phyloP scores from a whole-genome alignment of 2,329 filamentous ascomycete genomes.

The Trichoderma breve region DNA sequence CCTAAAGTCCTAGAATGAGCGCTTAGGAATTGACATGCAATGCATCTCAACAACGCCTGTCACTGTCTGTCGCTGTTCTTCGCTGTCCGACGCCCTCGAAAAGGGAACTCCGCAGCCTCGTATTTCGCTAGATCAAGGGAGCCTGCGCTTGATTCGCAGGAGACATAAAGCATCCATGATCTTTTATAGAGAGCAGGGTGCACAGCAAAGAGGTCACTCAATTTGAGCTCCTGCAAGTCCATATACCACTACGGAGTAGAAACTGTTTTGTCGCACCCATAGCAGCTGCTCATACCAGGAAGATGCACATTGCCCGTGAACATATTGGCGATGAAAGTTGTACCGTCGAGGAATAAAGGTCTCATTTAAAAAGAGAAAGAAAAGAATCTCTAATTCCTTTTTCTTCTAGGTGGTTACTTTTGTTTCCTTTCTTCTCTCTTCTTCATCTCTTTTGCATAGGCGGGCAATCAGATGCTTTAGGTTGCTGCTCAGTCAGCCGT shows the following conservation, averaged over 20 bases:
- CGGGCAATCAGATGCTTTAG: not conserved
- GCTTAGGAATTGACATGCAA: not conserved
- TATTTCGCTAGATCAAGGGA: not conserved
- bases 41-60: not conserved
- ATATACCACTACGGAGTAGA: not conserved
- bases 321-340: not conserved
- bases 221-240: not conserved
- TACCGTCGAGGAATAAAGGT: not conserved
- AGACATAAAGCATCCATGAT: not conserved
- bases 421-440: not conserved
- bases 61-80: not conserved
- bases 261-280: not conserved
- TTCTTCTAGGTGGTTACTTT: not conserved
- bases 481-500: not conserved
- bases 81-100: not conserved
- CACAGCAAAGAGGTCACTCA: not conserved
- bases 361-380: not conserved
- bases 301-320: too few species aligned
- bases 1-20: constrained; percentile 1
- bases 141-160: not conserved
- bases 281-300: not conserved
- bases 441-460: not conserved
- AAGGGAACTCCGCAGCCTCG: not conserved
- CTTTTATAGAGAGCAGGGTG: not conserved
- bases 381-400: not conserved